Percentiles rank a stretch among this genome's conserved stretches.
phyloP scores from a whole-genome alignment of 208 protist genomes.

The Acanthamoeba lenticulata region DNA sequence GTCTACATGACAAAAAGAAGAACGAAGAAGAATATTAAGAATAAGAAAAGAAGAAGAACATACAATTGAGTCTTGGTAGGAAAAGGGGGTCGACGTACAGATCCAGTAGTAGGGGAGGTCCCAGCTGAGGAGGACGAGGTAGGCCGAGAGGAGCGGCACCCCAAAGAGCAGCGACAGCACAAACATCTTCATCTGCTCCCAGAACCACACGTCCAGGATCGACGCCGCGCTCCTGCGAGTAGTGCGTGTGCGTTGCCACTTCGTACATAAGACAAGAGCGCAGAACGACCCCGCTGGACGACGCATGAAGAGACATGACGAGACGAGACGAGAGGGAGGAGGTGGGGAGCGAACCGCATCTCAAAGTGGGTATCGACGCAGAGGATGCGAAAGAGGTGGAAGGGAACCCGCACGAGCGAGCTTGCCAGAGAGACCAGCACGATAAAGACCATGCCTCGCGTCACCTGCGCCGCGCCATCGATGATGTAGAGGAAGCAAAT shows the following conservation, averaged over 20 bases:
- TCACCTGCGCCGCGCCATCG: constrained; percentile 9
- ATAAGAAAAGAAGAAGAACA: background rate
- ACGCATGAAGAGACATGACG: background rate
- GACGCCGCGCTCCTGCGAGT: background rate
- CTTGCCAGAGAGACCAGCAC: constrained; percentile 13
- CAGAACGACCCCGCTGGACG: too few species aligned
- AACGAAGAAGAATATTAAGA: background rate
- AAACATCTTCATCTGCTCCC: constrained; percentile 55
- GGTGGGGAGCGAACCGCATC: background rate
- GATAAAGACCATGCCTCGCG: constrained; percentile 10
- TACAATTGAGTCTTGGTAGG: background rate
- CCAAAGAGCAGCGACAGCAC: constrained; percentile 1
- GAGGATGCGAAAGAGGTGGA: constrained; percentile 15
- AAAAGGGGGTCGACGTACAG: background rate
- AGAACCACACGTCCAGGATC: constrained; percentile 35
- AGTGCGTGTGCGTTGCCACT: background rate
- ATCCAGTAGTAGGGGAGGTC: constrained; percentile 35
- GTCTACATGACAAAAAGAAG: background rate
- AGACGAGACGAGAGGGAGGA: too few species aligned
- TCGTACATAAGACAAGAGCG: background rate
- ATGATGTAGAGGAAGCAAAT: too few species aligned
- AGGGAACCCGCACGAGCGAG: constrained; percentile 1
- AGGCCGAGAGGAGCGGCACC: background rate
- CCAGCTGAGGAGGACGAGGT: constrained; percentile 32
- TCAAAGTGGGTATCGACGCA: constrained; percentile 47